Evolutionary conservation across 1,284 basidiomycete species (phyloP).

Genomic region (Athelia sp.): DNA sequence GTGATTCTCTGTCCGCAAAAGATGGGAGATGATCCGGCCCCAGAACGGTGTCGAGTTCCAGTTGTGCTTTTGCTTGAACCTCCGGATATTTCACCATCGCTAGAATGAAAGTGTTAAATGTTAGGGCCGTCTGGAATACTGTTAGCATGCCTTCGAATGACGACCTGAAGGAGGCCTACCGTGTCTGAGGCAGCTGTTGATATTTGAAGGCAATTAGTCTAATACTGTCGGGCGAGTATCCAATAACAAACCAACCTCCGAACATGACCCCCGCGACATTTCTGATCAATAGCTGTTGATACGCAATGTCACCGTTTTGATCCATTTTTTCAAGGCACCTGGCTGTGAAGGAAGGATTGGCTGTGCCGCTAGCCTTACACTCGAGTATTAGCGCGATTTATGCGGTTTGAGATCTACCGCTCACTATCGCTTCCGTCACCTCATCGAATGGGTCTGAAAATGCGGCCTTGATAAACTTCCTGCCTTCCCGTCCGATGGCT

Average conservation of each 20-base stretch:
- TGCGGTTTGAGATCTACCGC: neutral
- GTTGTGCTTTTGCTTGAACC: conserved; percentile 16
- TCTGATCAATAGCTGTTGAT: neutral
- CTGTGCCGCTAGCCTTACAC: neutral
- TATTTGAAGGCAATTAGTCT: neutral
- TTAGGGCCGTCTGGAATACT: conserved; percentile 1
- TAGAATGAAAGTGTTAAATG: conserved; percentile 13
- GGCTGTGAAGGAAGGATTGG: neutral
- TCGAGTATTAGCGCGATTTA: neutral
- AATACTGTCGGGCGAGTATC: neutral
- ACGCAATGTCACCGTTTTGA: neutral
- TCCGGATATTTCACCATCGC: conserved; percentile 19
- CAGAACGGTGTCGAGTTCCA: conserved; percentile 18
- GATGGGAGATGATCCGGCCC: conserved; percentile 15
- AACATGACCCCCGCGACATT: neutral
- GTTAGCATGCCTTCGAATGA: neutral
- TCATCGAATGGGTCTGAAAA: neutral
- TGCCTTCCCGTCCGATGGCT: conserved; percentile 10
- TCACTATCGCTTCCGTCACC: neutral
- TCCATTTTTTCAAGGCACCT: neutral
- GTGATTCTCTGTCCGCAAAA: neutral
- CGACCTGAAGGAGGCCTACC: neutral
- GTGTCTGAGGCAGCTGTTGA: neutral
- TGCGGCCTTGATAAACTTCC: conserved; percentile 9
- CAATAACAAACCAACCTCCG: neutral